Base-by-base conservation (phyloP, 139 green algal genomes). In the Chlamydomonas urium region DNA sequence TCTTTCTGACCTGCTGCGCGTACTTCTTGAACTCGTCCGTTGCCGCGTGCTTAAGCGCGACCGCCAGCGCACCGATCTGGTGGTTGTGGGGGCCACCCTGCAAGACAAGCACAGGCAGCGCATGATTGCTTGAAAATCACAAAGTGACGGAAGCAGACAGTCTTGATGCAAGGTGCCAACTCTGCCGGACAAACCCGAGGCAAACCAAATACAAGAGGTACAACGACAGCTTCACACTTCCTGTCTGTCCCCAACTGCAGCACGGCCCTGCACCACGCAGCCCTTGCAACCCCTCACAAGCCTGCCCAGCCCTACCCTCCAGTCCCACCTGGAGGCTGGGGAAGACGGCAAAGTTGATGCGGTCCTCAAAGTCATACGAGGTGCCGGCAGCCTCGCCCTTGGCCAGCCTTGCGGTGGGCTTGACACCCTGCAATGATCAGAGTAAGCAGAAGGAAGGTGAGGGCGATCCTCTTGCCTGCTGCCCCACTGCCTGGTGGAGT, bases 81-180 rank as follows among this genome's bases (percentile, higher is more conserved):
- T 99, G 94, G 90, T 99, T 99, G 89, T 99, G 95, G 21, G 95
- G 95, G 2, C 95, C 95, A 38, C 95, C 95, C 89, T 98, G 92
- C 36, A 73, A 4, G 28, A 38, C n/a, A n/a, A n/a, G n/a, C n/a
- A n/a, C n/a, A n/a, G n/a, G n/a, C n/a, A n/a, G n/a, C n/a, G n/a
- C n/a, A n/a, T n/a, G n/a, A n/a, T n/a, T n/a, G n/a, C n/a, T n/a
- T n/a, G n/a, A n/a, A n/a, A n/a, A n/a, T n/a, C n/a, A n/a, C n/a
- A n/a, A n/a, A n/a, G n/a, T n/a, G n/a, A n/a, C n/a, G n/a, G n/a
- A n/a, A n/a, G n/a, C n/a, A n/a, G n/a, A n/a, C n/a, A n/a, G n/a
- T n/a, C n/a, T n/a, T n/a, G n/a, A n/a, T n/a, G n/a, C n/a, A n/a
- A n/a, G n/a, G n/a, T n/a, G n/a, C n/a, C n/a, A n/a, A n/a, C n/a